Evolutionary conservation across 306 rosid species (phyloP), one percentile per base, ranked within the genome.

Genomic region (Lithocarpus polystachyus): DNA sequence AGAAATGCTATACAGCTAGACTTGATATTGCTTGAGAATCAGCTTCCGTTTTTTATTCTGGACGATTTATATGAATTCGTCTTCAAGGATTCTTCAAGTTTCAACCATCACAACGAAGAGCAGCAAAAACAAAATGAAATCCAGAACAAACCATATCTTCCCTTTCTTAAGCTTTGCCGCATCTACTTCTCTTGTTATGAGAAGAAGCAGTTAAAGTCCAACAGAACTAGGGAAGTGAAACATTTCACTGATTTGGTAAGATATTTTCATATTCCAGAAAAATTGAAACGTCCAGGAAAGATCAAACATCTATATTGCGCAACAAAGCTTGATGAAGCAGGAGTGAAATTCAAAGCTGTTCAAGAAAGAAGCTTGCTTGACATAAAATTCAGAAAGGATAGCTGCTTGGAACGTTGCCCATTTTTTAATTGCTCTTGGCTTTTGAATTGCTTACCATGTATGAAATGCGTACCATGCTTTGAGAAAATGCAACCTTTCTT

Each of bases 161-260:
- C 1, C 0, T 87, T 84, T 56, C 71, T 82, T 23, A 82, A 82
- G 3, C 84, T 84, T 23, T 84, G 86, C 0, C 48, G 53, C 0
- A 74, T 74, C 53, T 84, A 79, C 64, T 87, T 84, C 35, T 56
- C 80, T 1, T 54, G 71, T 55, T 79, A 61, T 5, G 86, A 80
- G 10, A 72, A 73, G 28, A 51, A 68, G 22, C 12, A 67, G 35
- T 0, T 6, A 45, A 64, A 54, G 2, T 17, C 40, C 6, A 15
- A 81, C 69, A 18, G 56, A 17, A 29, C 56, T 60, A 35, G 60
- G 78, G 79, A 75, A 59, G 73, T 56, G 1, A 11, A 74, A 22
- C 86, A 91, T 79, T 84, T 88, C 70, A 82, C 93, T 28, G 86
- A 89, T 80, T 68, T 91, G 76, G 61, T 87, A 13, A 88, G 93